phyloP scores from a whole-genome alignment of 1,139 yeast species.

The Hyphopichia fennica region DNA sequence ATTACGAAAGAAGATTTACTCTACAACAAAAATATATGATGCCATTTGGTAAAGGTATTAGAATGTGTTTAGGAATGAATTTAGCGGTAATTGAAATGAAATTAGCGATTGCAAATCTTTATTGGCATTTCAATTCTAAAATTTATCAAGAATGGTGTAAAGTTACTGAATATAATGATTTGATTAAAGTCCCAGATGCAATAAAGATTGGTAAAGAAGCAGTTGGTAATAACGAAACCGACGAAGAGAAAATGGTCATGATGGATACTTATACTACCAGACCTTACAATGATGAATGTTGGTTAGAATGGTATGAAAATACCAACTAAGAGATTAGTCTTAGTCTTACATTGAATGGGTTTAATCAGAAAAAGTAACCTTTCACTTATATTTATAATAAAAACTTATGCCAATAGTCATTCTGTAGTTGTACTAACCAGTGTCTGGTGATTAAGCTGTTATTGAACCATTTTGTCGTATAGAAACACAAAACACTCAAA shows the following conservation, averaged over 20 bases:
- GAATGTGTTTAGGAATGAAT: slow-evolving; percentile 76
- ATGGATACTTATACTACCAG: slow-evolving; percentile 52
- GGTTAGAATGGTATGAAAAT: slow-evolving; percentile 41
- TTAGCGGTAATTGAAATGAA: slow-evolving; percentile 69
- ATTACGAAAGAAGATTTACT: slow-evolving; percentile 37
- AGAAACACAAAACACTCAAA: too few species aligned
- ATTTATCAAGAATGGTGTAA: slow-evolving; percentile 48
- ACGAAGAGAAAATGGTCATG: slow-evolving; percentile 52
- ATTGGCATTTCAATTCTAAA: slow-evolving; percentile 44
- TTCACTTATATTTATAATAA: too few species aligned
- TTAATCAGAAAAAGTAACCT: too few species aligned
- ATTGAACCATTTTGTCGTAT: too few species aligned
- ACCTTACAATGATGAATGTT: slow-evolving; percentile 52
- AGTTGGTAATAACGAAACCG: slow-evolving; percentile 23
- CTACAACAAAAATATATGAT: slow-evolving; percentile 55
- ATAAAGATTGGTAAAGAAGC: slow-evolving; percentile 25
- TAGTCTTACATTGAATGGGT: too few species aligned
- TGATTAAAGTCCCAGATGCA: slow-evolving; percentile 9
- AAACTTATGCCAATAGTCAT: too few species aligned
- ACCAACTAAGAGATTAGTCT: too few species aligned
- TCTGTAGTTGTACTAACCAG: too few species aligned
- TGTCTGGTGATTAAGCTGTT: too few species aligned
- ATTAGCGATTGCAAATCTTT: slow-evolving; percentile 52
- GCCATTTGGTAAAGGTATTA: slow-evolving; percentile 73
- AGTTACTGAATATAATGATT: slow-evolving; percentile 17